phyloP scores from a whole-genome alignment of 2,329 filamentous ascomycete species.

The Amauroascus niger region DNA sequence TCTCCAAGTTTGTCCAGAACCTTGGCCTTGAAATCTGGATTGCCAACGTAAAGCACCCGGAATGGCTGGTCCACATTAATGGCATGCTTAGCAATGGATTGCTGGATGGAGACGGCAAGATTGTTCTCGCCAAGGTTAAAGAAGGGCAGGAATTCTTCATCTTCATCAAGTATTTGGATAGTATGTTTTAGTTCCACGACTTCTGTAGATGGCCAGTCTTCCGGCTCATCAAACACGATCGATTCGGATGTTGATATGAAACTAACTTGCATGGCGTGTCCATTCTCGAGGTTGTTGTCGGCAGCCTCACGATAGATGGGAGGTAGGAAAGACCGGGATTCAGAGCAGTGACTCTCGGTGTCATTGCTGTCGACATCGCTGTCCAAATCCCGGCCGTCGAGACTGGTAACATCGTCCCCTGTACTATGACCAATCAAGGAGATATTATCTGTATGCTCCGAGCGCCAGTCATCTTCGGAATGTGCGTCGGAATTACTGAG shows the following conservation, averaged over 20 bases:
- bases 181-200: slow-evolving; percentile 36
- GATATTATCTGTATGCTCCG: slow-evolving; percentile 36
- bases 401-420: slow-evolving; percentile 38
- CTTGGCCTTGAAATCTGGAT: slow-evolving; percentile 31
- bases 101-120: slow-evolving; percentile 32
- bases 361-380: slow-evolving; percentile 33
- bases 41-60: slow-evolving; percentile 37
- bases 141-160: slow-evolving; percentile 18
- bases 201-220: slow-evolving; percentile 32
- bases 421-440: slow-evolving; percentile 37
- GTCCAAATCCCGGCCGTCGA: slow-evolving; percentile 32
- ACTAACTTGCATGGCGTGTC: slow-evolving; percentile 26
- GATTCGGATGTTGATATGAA: slow-evolving; percentile 28
- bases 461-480: slow-evolving; percentile 38
- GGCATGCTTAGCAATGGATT: slow-evolving; percentile 35
- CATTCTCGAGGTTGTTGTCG: slow-evolving; percentile 28
- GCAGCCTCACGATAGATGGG: slow-evolving; percentile 23
- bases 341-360: slow-evolving; percentile 24
- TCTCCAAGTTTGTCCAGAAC: slow-evolving; percentile 42
- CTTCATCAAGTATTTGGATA: slow-evolving; percentile 24
- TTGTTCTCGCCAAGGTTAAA: slow-evolving; percentile 16
- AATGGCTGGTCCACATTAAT: slow-evolving; percentile 37
- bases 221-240: slow-evolving; percentile 37
- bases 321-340: slow-evolving; percentile 25
- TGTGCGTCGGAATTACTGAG: slow-evolving; percentile 37